A percentile compares a stretch with the other conserved stretches of the same genome.
These are phyloP conservation scores for Flueggea neowawraea DNA, from an alignment of 441 rosid genomes.

Conservation along the genomic window DNA sequence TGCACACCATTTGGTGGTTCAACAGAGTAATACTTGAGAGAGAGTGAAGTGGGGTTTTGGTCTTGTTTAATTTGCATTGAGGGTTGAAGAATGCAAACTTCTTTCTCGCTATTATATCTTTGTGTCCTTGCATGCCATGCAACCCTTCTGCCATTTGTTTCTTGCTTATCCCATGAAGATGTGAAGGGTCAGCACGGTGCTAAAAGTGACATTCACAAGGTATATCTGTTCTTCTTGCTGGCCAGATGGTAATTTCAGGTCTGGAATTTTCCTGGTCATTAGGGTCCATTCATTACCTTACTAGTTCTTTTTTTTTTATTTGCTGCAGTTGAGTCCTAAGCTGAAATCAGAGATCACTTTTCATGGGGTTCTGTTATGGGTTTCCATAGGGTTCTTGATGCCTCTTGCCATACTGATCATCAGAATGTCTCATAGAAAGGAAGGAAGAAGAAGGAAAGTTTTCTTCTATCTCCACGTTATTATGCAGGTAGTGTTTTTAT, in stretches of 20 bases:
- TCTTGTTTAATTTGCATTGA: constrained; percentile 16
- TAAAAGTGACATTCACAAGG: constrained; percentile 35
- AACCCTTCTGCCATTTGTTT: constrained; percentile 28
- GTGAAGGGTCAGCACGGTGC: constrained; percentile 25
- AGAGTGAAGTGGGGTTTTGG: constrained; percentile 5
- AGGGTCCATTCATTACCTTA: too few species aligned
- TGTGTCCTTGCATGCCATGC: constrained; percentile 18
- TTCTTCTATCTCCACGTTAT: constrained; percentile 58
- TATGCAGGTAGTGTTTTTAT: constrained; percentile 49
- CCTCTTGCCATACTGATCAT: constrained; percentile 73
- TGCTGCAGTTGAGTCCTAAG: constrained; percentile 44
- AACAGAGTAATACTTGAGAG: background rate
- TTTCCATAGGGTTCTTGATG: constrained; percentile 77
- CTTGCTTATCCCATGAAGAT: constrained; percentile 38
- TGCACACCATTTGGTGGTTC: too few species aligned
- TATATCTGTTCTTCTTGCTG: constrained; percentile 6
- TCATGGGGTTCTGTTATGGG: constrained; percentile 88
- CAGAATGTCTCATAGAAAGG: constrained; percentile 57
- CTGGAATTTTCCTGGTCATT: background rate
- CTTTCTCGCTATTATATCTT: constrained; percentile 13
- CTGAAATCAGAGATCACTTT: constrained; percentile 46
- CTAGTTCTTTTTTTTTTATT: background rate
- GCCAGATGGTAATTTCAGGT: background rate
- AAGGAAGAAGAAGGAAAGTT: constrained; percentile 39
- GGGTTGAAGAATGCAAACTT: constrained; percentile 33